Base-by-base conservation (phyloP, 1,284 basidiomycete genomes). In the Ceratorhiza oryzae-sativae region DNA sequence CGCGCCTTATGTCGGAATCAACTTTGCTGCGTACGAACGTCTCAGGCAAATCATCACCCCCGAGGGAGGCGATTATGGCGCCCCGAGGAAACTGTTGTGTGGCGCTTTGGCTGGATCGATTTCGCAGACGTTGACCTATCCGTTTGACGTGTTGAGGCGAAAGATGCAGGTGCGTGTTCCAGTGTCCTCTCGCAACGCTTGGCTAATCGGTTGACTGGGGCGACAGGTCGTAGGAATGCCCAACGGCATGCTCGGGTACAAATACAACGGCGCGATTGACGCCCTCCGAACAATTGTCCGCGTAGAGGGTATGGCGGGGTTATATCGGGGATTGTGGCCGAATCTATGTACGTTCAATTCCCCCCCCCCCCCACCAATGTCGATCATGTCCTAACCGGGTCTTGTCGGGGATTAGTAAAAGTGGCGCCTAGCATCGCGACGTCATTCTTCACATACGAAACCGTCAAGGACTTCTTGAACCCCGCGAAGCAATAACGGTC, bases 51-150 rank as follows among this genome's bases (percentile, higher is more conserved):
- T 89, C 46, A 83, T 93, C 71, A 93, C 91, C 2, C 92, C 92
- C 9, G 67, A 70, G 25, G 92, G 89, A 58, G 89, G 90, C 77
- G 75, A 88, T 79, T 72, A 82, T 87, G 61, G 76, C 81, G 71
- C 65, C 9, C 70, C 73, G 20, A 82, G 91, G 75, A 93, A 93
- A 79, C 77, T 94, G 77, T 74, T 81, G 8, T 94, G 92, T 73
- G 92, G 92, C 67, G 92, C 92, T 49, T 80, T 93, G 75, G 92
- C 90, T 15, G 91, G 92, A 27, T 87, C 90, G 23, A 91, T 97
- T 76, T 94, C 93, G 34, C 94, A 98, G 80, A 94, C 95, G 41
- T 81, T 98, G 77, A 98, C 97, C 6, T 98, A 97, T 79, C 97
- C 97, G 0, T 92, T 98, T 77, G 97, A 99, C 79, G 94, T 98